Conservation (phyloP, 306 rosid genomes). For the Spatholobus suberectus region DNA sequence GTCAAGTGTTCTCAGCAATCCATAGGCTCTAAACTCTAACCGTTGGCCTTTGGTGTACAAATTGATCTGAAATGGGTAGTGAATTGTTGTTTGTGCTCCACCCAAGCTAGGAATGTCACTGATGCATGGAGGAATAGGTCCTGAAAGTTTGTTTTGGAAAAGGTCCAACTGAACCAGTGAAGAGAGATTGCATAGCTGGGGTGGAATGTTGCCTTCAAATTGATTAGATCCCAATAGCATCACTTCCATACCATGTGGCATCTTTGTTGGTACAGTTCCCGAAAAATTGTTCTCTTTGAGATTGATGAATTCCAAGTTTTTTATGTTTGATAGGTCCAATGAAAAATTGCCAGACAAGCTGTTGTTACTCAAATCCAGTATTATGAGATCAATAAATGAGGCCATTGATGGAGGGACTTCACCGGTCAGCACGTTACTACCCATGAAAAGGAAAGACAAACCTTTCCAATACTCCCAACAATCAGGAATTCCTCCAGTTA, state of each 20-base stretch:
- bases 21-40: no score
- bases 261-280: conserved; percentile 1
- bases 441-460: not conserved
- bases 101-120: conserved; percentile 2
- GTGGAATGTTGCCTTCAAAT: no score
- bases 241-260: not conserved
- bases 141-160: conserved; percentile 28
- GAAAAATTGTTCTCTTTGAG: conserved; percentile 14
- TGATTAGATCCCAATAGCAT: no score
- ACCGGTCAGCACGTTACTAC: not conserved
- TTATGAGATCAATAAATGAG: not conserved
- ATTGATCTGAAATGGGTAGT: not conserved
- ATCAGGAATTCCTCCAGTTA: conserved; percentile 14
- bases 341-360: not conserved
- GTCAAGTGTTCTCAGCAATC: no score
- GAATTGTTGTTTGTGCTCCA: not conserved
- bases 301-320: not conserved
- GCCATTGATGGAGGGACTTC: conserved; percentile 27
- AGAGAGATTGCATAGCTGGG: no score
- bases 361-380: not conserved
- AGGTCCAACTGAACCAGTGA: conserved; percentile 22
- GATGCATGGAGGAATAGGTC: conserved; percentile 27
- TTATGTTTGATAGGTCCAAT: not conserved
- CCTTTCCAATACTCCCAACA: conserved; percentile 26
- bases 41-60: not conserved